Base-by-base conservation (phyloP, 768 basidiomycete genomes). In the Trametes meyenii region DNA sequence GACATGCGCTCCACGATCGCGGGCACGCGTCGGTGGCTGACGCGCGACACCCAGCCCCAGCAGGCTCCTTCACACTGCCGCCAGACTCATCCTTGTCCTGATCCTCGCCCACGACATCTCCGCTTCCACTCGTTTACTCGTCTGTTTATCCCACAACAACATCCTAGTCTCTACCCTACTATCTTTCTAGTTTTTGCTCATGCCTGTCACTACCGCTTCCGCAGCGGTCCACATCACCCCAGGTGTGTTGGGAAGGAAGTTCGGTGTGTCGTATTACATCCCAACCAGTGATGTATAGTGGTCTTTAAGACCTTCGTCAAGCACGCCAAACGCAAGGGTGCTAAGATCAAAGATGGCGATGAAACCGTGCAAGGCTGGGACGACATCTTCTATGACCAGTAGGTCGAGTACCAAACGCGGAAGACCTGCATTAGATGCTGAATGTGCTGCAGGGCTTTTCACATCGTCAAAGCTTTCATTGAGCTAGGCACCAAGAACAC, bases 311-410 rank as follows among this genome's bases (percentile, higher is more conserved):
- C 84, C 0, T 80, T 87, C 66, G 63, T 79, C 17, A 66, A 73
- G 33, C 85, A 87, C 69, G 71, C 71, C 4, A 78, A 77, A 66
- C 75, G 74, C 12, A 83, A 81, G 63, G 76, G 76, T 0, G 71
- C 68, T 49, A 77, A 79, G 50, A 60, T 74, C 10, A 77, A 75
- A 60, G 65, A 76, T 0, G 72, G 72, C 7, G 73, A 74, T 26
- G 50, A 64, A 7, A 60, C 73, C 35, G 75, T 78, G 38, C 77
- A 80, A 38, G 82, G 83, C 6, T 79, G 84, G 17, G 81, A 83
- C 64, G 84, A 89, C 64, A 77, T 92, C 19, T 76, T 89, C 69
- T 90, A 84, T 71, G 88, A 92, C 73, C 84, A 90, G 83, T 87
- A 65, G 69, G 81, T 62, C 38, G 11, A 21, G 21, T 26, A 23